Base-by-base conservation (phyloP, 2,329 filamentous ascomycete genomes). In the Aspergillus ochraceus region DNA sequence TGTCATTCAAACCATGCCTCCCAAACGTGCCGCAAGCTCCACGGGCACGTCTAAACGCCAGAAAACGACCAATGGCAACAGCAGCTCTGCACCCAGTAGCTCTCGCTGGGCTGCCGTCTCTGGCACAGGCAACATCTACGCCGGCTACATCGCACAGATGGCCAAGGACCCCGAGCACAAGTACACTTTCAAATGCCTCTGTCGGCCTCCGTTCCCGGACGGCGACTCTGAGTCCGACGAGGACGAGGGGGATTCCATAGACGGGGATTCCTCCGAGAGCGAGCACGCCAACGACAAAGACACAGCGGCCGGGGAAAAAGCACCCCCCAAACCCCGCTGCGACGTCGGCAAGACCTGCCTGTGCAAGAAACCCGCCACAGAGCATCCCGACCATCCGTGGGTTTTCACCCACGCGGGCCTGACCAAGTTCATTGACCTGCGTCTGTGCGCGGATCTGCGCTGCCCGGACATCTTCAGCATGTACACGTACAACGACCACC, bases 401-500 rank as follows among this genome's bases (percentile, higher is more conserved):
- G 26, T 29, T 17, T 32, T 62, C 26, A 54, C 32, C 11, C 19
- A n/a, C 5, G 56, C 62, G 2, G 60, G 54, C 19, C 4, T 29
- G 20, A 26, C 49, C 14, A 64, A 58, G 29, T 32, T 50, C 19
- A 9, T 22, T 6, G 54, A 52, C 20, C 42, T 45, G 30, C 49
- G 26, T 11, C 26, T 75, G 61, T 60, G 58, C 70, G 12, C 73
- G 68, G 54, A 65, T 71, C 26, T 77, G 71, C 65, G 30, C 53
- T 74, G 11, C 17, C 78, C 75, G 2, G 79, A 82, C 52, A 60
- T 60, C 42, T 81, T 82, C 47, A 19, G 19, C 6, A 77, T 82
- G 75, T 70, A 80, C 64, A 75, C 75, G 2, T 80, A 73, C 65
- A 82, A 81, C 54, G 76, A 81, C 60, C 76, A 77, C 51, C 64